Evolutionary conservation across 2,329 filamentous ascomycete genomes (phyloP), one percentile per base, ranked within the genome.

Genomic region (Blumeriella jaapii): DNA sequence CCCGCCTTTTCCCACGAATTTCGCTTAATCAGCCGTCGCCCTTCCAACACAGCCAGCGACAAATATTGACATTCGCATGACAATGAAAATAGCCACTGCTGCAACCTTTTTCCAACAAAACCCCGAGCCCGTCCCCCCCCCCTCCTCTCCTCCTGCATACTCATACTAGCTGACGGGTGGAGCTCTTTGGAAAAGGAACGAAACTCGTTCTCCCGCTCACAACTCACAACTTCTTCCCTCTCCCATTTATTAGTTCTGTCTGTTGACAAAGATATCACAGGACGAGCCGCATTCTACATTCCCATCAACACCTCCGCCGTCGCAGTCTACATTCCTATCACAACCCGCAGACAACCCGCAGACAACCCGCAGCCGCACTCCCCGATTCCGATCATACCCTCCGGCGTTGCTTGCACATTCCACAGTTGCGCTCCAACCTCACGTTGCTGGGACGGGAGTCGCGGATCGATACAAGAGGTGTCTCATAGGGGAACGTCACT

Each of bases 391-490:
- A 23, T 23, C 20, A 6, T 11, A 23, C 6, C 20, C 39, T 39
- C 30, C 30, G 42, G 45, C 42, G 41, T 47, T 50, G 49, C 43
- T 36, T 45, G n/a, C n/a, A n/a, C 48, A 53, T 53, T 54, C 50
- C 50, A 53, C 48, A 36, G 35, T 47, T 49, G 46, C 49, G 44
- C 44, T 51, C 51, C 52, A 40, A 46, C 38, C 51, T 55, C 52
- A 36, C 50, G 53, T 50, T 47, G 43, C 38, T 38, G 5, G 51
- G 53, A 51, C 51, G 49, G 51, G 51, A 55, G 52, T 49, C 36
- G 49, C 46, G 52, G 48, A 45, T 34, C 47, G 26, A 17, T 47
- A 22, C 34, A 45, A 16, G 30, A 40, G 37, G 31, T 26, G 40
- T 26, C 31, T 41, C 35, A 42, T 37, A 49, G 36, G 28, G 45